Percentiles rank a stretch among this genome's conserved stretches.
Conservation (phyloP, 352 stramenopile genomes). For the Globisporangium irregulare region DNA sequence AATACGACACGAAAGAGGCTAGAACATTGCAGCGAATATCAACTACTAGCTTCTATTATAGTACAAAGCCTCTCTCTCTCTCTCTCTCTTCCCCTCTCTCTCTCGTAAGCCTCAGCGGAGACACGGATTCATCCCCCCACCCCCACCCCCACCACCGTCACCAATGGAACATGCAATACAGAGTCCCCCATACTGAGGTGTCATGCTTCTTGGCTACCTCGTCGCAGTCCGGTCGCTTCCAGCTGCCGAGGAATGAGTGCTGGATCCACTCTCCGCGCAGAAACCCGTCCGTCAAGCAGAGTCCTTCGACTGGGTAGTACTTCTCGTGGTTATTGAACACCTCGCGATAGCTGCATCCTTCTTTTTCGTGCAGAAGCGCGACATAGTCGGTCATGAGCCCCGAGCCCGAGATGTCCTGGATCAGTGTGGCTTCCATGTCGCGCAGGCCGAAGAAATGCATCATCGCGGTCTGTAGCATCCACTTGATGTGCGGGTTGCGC, state of each 20-base stretch:
- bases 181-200: neutral
- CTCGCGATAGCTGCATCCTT: conserved; percentile 7
- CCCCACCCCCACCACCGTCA: neutral
- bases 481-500: conserved; percentile 18
- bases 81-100: too few relatives aligned
- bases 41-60: neutral
- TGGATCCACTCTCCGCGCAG: conserved; percentile 7
- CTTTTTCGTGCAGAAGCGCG: conserved; percentile 17
- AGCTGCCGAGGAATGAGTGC: conserved; percentile 5
- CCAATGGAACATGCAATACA: neutral
- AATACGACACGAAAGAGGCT: too few relatives aligned
- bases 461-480: conserved; percentile 10
- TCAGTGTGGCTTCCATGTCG: conserved; percentile 7
- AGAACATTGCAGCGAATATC: neutral
- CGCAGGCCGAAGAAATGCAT: conserved; percentile 18
- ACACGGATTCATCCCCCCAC: neutral
- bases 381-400: conserved; percentile 24
- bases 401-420: conserved; percentile 21
- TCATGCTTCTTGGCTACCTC: neutral
- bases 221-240: conserved; percentile 8
- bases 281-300: conserved; percentile 7
- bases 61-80: too few relatives aligned
- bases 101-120: too few relatives aligned
- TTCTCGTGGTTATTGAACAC: conserved; percentile 1
- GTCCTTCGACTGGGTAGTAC: conserved; percentile 8